Conservation (phyloP, 768 basidiomycete genomes). For the Naganishia onofrii region DNA sequence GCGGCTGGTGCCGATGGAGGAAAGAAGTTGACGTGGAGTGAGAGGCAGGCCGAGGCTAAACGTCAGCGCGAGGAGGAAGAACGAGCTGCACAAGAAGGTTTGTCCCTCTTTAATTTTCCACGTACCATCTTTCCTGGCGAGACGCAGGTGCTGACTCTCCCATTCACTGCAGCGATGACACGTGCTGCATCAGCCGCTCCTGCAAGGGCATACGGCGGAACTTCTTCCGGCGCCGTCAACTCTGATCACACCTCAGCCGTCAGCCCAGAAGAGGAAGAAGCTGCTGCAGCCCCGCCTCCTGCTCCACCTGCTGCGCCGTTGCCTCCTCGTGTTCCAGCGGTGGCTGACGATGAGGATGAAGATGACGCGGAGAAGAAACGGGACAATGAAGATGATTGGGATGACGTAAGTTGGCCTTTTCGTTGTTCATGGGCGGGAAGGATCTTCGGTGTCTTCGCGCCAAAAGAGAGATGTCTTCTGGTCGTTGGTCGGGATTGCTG, state of each 20-base stretch:
- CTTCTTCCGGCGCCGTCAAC: slow-evolving; percentile 16
- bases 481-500: background rate
- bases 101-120: background rate
- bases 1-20: slow-evolving; percentile 29
- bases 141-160: slow-evolving; percentile 26
- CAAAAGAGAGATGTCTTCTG: background rate
- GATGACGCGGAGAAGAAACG: slow-evolving; percentile 44
- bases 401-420: slow-evolving; percentile 23
- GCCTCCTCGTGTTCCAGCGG: slow-evolving; percentile 32
- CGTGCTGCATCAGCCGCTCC: slow-evolving; percentile 29
- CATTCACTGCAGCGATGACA: slow-evolving; percentile 34
- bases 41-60: slow-evolving; percentile 87
- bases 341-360: slow-evolving; percentile 6
- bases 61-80: slow-evolving; percentile 75
- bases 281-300: slow-evolving; percentile 49
- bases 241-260: slow-evolving; percentile 24
- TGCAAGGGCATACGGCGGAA: slow-evolving; percentile 20
- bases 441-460: background rate
- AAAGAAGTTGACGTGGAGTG: slow-evolving; percentile 89
- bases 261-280: slow-evolving; percentile 40
- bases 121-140: background rate
- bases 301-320: slow-evolving; percentile 48
- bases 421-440: background rate
- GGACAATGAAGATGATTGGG: slow-evolving; percentile 51
- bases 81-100: slow-evolving; percentile 53